A percentile compares a stretch with the other conserved stretches of the same genome.
phyloP scores from a whole-genome alignment of 73 alveolate genomes.

The Stentor roeselii region DNA sequence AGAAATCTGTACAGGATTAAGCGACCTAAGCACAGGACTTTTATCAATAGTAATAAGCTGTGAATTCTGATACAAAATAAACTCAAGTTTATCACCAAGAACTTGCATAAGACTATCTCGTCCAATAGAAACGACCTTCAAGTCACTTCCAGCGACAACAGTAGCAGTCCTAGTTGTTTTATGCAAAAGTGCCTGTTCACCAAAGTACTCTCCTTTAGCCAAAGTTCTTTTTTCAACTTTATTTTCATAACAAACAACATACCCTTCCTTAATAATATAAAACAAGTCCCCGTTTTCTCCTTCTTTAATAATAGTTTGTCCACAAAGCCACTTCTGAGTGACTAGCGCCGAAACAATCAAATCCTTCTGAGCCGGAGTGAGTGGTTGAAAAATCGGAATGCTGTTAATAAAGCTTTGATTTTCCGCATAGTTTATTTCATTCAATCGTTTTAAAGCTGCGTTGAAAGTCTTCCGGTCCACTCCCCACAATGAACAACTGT shows the following conservation, averaged over 20 bases:
- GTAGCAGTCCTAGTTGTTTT: slow-evolving; percentile 54
- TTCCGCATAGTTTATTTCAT: slow-evolving; percentile 32
- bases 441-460: slow-evolving; percentile 39
- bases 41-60: neutral
- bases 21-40: neutral
- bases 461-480: slow-evolving; percentile 87
- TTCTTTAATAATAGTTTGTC: slow-evolving; percentile 59
- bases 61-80: slow-evolving; percentile 30
- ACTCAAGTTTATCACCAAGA: slow-evolving; percentile 43
- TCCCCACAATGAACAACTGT: slow-evolving; percentile 80
- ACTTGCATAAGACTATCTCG: slow-evolving; percentile 44
- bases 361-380: slow-evolving; percentile 22
- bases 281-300: slow-evolving; percentile 81
- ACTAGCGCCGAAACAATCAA: neutral
- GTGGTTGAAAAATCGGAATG: slow-evolving; percentile 27
- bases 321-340: slow-evolving; percentile 34
- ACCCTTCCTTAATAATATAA: slow-evolving; percentile 70
- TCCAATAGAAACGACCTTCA: slow-evolving; percentile 42
- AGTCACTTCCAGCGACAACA: slow-evolving; percentile 41
- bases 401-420: slow-evolving; percentile 39
- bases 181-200: slow-evolving; percentile 41
- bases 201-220: slow-evolving; percentile 57
- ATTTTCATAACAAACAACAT: slow-evolving; percentile 49
- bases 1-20: neutral
- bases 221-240: slow-evolving; percentile 43